Evolutionary conservation across 192 early-diverging fungal genomes (phyloP).

Genomic region (Linnemannia zychae): DNA sequence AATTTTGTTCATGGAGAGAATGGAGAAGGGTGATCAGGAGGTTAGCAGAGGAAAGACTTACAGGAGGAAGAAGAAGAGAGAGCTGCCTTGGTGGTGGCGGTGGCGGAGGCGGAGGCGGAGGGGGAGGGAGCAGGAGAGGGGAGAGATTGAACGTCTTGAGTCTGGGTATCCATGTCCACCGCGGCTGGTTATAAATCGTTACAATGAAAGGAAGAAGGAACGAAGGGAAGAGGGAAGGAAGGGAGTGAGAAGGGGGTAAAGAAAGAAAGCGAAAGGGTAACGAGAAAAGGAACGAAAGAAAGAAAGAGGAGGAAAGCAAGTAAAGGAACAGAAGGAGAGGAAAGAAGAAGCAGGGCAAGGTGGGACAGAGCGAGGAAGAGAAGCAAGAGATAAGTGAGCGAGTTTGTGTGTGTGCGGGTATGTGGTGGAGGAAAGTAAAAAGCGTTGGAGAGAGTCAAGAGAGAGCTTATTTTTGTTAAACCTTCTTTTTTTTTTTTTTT

Average conservation of each 20-base stretch:
- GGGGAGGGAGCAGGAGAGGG: conserved; percentile 1
- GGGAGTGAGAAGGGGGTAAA: background rate
- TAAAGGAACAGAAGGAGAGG: background rate
- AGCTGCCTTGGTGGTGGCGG: conserved; percentile 4
- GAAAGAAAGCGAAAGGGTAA: background rate
- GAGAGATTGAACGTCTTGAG: background rate
- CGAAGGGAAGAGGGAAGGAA: background rate
- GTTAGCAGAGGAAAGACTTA: conserved; percentile 1
- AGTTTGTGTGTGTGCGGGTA: background rate
- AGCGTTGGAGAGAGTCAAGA: background rate
- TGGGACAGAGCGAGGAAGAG: background rate
- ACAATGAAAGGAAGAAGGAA: background rate
- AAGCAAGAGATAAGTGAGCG: background rate
- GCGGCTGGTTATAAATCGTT: background rate
- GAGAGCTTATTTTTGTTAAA: background rate
- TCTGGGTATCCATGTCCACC: conserved; percentile 7
- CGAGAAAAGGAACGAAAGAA: background rate
- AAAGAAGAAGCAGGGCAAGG: background rate
- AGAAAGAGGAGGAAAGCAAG: background rate
- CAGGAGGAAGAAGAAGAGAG: background rate
- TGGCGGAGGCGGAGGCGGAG: background rate
- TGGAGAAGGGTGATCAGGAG: background rate
- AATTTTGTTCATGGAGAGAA: too few species aligned
- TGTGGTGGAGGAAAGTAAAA: background rate
- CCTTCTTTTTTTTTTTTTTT: background rate